A percentile compares a stretch with the other conserved stretches of the same genome.
Evolutionary conservation across 176 grass and related monocot species (phyloP).

Genomic region (Cenchrus fungigraminus): DNA sequence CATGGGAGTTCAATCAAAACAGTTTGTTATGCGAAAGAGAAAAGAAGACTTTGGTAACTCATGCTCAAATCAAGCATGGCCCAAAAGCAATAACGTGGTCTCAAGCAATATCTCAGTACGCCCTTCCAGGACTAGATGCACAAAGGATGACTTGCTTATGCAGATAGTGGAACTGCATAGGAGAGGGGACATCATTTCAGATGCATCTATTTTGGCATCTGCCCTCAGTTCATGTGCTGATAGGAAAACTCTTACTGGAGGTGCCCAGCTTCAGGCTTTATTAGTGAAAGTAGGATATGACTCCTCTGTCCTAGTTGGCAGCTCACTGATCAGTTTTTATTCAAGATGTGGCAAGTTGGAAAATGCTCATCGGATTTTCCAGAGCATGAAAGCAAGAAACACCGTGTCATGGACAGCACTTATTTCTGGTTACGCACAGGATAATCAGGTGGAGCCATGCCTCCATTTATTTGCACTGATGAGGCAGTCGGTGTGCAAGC

Average conservation of each 20-base stretch:
- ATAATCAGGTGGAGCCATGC: conserved; percentile 45
- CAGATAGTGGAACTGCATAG: conserved; percentile 50
- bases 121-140: conserved; percentile 5
- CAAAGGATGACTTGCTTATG: conserved; percentile 39
- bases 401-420: conserved; percentile 67
- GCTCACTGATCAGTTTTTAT: conserved; percentile 67
- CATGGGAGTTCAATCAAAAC: conserved; percentile 33
- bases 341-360: conserved; percentile 42
- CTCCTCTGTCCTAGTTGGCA: conserved; percentile 41
- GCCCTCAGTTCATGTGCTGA: conserved; percentile 49
- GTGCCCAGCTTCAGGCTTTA: conserved; percentile 62
- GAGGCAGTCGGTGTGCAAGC: conserved; percentile 54
- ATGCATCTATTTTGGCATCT: conserved; percentile 54
- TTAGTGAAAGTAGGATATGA: conserved; percentile 51
- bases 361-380: conserved; percentile 52
- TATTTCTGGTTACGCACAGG: conserved; percentile 62
- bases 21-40: neutral
- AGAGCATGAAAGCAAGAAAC: conserved; percentile 52
- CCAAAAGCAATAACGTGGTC: neutral
- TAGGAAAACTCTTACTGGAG: conserved; percentile 25
- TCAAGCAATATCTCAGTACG: conserved; percentile 15
- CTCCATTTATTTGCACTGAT: conserved; percentile 49
- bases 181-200: conserved; percentile 31
- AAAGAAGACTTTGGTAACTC: conserved; percentile 6
- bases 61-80: neutral